Conservation (phyloP, 225 moss, liverwort and hornwort species). For the Lunularia cruciata region DNA sequence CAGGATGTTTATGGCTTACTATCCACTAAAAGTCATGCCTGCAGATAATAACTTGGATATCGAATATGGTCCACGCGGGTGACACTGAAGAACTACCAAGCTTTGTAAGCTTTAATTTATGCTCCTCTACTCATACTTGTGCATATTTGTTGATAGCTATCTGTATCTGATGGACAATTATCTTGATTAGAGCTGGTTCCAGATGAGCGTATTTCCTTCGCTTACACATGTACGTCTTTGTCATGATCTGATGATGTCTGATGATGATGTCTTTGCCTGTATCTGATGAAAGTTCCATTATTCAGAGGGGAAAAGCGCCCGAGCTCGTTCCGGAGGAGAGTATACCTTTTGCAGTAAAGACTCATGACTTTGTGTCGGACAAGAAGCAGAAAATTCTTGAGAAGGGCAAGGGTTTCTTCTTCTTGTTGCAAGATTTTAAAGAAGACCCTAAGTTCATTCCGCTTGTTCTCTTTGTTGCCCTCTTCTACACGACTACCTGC, state of each 20-base stretch:
- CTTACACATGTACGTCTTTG: no score
- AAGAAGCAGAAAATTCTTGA: conserved; percentile 17
- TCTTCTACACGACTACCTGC: conserved; percentile 32
- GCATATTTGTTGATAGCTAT: no score
- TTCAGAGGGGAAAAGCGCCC: conserved; percentile 49
- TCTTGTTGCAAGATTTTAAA: conserved; percentile 24
- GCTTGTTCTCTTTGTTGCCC: conserved; percentile 26
- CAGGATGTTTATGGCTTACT: no score
- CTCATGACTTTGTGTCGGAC: conserved; percentile 31
- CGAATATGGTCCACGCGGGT: conserved; percentile 64
- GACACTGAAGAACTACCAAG: conserved; percentile 58
- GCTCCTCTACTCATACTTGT: background rate
- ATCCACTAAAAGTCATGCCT: background rate
- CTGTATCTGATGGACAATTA: no score
- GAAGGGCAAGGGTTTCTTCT: conserved; percentile 19
- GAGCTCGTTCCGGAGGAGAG: conserved; percentile 42
- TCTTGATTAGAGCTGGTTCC: no score
- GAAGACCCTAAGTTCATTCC: conserved; percentile 37
- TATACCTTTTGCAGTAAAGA: conserved; percentile 21
- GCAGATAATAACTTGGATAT: conserved; percentile 62
- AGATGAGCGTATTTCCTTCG: no score
- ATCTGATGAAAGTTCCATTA: background rate
- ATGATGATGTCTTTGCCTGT: background rate
- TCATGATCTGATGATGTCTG: no score
- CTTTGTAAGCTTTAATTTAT: conserved; percentile 46